Evolutionary conservation across 306 rosid genomes (phyloP), one percentile per base, ranked within the genome.

Genomic region (Trifolium subterraneum): DNA sequence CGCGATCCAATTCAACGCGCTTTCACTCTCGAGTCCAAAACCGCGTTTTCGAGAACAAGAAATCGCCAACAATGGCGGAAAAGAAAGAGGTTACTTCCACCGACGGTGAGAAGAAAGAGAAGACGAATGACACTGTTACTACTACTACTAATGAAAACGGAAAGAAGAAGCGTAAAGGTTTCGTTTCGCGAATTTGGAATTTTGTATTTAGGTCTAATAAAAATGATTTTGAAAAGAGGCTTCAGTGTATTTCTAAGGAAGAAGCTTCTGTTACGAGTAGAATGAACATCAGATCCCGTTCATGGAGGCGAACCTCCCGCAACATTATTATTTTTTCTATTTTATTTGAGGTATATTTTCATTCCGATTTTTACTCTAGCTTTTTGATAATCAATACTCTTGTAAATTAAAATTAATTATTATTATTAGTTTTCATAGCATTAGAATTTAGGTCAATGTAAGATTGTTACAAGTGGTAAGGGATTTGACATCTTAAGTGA

Each of bases 211-310:
- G 92, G 75, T 64, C 81, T 10, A 85, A 79, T 4, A 71, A 83
- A 0, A 90, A 94, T 12, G 97, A 94, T 77, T 91, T 94, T 2
- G 98, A 94, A 81, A 94, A 94, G 90, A 89, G 98, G 72, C 92
- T 94, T 23, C 85, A 90, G 76, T 62, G 71, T 63, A 85, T 94
- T 61, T 80, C 97, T 7, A 92, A 94, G 76, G 96, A 88, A 79
- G 99, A 94, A 79, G 85, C 90, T 16, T 36, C 83, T 1, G 90
- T 92, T 48, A 59, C 87, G 14, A 38, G 77, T n/a, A 80, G 92
- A 79, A 64, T 94, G 76, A 87, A 82, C 78, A 69, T 83, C 77
- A 83, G 99, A 74, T 82, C 97, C 68, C 81, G 75, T 16, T 86
- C 85, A 1, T 87, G 90, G 86, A 81, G 97, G 67, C 83, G 82